These are phyloP conservation scores for Leccinum barrowsii DNA, from an alignment of 768 basidiomycete species.

Conservation along the genomic window DNA sequence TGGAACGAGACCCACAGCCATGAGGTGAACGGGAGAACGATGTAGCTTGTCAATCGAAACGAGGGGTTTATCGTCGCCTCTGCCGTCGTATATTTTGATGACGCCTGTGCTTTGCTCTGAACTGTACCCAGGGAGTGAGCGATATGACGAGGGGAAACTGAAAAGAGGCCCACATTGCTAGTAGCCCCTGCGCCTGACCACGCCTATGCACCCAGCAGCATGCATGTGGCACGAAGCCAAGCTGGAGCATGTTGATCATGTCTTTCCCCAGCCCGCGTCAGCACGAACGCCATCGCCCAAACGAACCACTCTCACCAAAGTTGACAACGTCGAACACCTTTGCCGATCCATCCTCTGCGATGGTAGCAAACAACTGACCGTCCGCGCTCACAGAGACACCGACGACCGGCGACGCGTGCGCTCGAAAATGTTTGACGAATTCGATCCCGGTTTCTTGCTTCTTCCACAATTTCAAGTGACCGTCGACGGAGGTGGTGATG, in stretches of 20 bases:
- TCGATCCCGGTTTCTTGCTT: conserved; percentile 95
- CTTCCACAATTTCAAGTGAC: conserved; percentile 98
- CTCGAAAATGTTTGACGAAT: conserved; percentile 97
- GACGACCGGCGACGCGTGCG: conserved; percentile 76
- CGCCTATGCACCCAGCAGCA: conserved; percentile 95
- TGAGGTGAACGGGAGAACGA: conserved; percentile 84
- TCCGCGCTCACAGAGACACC: conserved; percentile 86
- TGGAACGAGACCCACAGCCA: conserved; percentile 58
- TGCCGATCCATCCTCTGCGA: conserved; percentile 87
- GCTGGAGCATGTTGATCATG: conserved; percentile 97
- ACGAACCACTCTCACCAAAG: conserved; percentile 66
- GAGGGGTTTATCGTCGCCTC: conserved; percentile 78
- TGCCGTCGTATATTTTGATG: conserved; percentile 89
- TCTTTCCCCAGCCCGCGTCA: conserved; percentile 44
- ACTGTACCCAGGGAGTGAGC: conserved; percentile 39
- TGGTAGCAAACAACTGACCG: conserved; percentile 86
- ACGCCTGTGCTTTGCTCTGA: conserved; percentile 72
- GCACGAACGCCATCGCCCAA: neutral
- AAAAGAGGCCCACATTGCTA: conserved; percentile 71
- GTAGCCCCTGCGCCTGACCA: conserved; percentile 80
- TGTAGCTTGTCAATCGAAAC: conserved; percentile 77
- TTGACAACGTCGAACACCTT: conserved; percentile 98
- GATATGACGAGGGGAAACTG: conserved; percentile 17
- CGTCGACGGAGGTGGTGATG: conserved; percentile 92
- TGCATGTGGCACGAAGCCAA: conserved; percentile 79